Evolutionary conservation across 305 asterid species (phyloP).

Genomic region (Solanum chacoense): DNA sequence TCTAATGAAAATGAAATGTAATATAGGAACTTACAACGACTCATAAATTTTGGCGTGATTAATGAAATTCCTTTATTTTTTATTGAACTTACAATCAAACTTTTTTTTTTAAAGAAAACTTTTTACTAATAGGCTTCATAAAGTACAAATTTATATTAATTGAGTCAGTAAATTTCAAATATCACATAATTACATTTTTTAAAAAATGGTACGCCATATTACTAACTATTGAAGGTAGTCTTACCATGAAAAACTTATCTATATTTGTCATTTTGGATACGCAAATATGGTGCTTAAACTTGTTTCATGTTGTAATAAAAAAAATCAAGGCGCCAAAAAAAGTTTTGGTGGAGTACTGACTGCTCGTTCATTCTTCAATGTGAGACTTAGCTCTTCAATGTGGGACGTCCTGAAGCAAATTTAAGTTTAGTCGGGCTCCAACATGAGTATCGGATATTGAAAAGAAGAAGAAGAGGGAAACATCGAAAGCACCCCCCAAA

Average conservation of each 20-base stretch:
- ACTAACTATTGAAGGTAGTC: not conserved
- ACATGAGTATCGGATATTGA: no score
- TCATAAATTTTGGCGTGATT: not conserved
- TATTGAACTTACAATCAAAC: no score
- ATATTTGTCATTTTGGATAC: not conserved
- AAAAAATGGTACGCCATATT: not conserved
- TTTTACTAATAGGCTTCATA: not conserved
- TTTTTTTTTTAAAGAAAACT: not conserved
- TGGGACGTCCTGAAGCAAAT: fast-evolving
- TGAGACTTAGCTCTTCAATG: not conserved
- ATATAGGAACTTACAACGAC: not conserved
- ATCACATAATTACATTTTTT: not conserved
- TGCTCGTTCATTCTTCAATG: not conserved
- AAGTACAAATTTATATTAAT: not conserved
- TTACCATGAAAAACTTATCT: not conserved
- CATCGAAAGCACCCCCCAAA: not conserved
- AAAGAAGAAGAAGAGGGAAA: not conserved
- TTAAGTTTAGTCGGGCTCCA: fast-evolving
- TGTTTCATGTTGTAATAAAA: no score
- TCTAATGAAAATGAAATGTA: not conserved
- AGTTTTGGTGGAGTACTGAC: not conserved
- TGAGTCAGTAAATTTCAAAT: not conserved
- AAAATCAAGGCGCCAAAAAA: no score
- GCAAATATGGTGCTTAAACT: not conserved
- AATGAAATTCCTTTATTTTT: not conserved